Conservation (phyloP, 2,329 filamentous ascomycete species). For the Hypoxylon sp. region DNA sequence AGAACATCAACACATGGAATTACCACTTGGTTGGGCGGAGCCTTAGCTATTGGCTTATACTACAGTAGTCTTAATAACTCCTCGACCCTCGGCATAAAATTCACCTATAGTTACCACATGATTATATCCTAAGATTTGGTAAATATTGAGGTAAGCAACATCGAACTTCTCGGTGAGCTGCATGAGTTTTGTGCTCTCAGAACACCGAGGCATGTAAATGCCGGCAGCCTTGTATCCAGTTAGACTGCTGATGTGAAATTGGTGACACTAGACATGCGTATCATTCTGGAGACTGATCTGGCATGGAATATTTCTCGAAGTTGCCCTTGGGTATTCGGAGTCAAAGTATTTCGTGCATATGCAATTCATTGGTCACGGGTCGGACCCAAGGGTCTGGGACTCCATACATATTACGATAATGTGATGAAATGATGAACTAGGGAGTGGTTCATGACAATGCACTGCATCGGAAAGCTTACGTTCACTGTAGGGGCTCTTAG, state of each 20-base stretch:
- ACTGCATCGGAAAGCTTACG: too few species aligned
- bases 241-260: conserved; percentile 12
- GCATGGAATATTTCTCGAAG: conserved; percentile 10
- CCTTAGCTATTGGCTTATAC: neutral
- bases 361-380: conserved; percentile 8
- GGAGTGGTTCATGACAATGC: neutral
- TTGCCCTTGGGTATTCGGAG: neutral
- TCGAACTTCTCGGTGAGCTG: conserved; percentile 11
- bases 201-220: conserved; percentile 24
- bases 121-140: neutral
- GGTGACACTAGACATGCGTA: conserved; percentile 27
- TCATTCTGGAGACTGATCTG: conserved; percentile 17
- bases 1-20: too few species aligned
- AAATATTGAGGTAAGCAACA: neutral
- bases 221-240: conserved; percentile 27
- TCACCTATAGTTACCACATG: neutral
- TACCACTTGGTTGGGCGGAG: too few species aligned
- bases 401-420: conserved; percentile 7
- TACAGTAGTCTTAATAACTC: too few species aligned
- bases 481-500: too few species aligned
- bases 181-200: conserved; percentile 4
- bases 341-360: conserved; percentile 14
- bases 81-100: neutral
- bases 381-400: conserved; percentile 11
- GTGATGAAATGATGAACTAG: neutral